Conservation (phyloP, 768 basidiomycete genomes). For the Naganishia vaughanmartiniae region DNA sequence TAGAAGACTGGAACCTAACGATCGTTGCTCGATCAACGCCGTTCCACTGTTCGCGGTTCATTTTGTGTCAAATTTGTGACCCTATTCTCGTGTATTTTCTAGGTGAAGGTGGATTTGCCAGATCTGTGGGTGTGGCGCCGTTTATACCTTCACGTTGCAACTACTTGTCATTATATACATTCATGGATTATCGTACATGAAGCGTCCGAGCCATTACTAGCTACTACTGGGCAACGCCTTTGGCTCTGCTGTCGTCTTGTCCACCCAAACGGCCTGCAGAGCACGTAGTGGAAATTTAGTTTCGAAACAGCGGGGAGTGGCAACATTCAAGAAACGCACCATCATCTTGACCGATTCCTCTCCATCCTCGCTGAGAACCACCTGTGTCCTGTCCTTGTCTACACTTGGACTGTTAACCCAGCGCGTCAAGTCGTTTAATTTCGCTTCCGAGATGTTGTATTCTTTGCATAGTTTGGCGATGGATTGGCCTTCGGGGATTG, state of each 20-base stretch:
- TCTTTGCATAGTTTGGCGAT: conserved; percentile 38
- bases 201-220: background rate
- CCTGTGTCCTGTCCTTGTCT: conserved; percentile 36
- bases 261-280: conserved; percentile 26
- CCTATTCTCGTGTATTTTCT: no score
- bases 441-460: conserved; percentile 39
- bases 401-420: conserved; percentile 51
- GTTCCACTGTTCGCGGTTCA: no score
- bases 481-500: conserved; percentile 28
- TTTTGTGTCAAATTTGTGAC: no score
- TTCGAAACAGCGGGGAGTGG: background rate
- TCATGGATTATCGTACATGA: no score
- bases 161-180: no score
- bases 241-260: background rate
- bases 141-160: no score
- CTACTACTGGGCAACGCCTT: background rate
- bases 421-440: conserved; percentile 38
- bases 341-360: conserved; percentile 46
- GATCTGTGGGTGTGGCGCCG: no score
- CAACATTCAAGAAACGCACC: conserved; percentile 27
- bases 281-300: background rate
- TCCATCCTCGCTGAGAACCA: conserved; percentile 41
- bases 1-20: no score
- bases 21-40: no score
- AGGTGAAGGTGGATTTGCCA: no score